These are phyloP conservation scores for Scheffersomyces stambukii DNA, from an alignment of 1,139 yeast genomes.

Conservation along the genomic window DNA sequence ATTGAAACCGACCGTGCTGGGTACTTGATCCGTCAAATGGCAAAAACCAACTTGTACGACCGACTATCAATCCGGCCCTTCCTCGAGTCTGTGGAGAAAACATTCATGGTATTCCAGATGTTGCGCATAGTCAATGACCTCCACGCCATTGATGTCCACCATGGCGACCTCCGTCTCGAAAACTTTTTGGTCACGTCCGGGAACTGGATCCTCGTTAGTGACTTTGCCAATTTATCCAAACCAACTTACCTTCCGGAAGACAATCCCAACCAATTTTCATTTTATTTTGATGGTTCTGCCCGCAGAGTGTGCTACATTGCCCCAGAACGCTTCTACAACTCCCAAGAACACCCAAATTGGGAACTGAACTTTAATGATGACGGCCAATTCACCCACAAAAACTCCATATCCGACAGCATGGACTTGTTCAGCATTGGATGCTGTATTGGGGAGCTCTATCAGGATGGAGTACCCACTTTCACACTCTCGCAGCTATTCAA, in stretches of 20 bases:
- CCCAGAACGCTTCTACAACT: conserved; percentile 76
- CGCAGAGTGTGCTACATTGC: conserved; percentile 88
- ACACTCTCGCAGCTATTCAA: conserved; percentile 83
- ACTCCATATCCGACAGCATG: conserved; percentile 58
- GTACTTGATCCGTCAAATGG: conserved; percentile 77
- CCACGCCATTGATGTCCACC: conserved; percentile 60
- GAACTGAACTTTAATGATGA: conserved; percentile 22
- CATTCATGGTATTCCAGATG: conserved; percentile 81
- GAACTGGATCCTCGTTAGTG: conserved; percentile 82
- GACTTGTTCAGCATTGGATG: conserved; percentile 92
- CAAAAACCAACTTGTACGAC: conserved; percentile 78
- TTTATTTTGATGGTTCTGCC: conserved; percentile 86
- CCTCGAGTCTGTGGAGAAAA: conserved; percentile 73
- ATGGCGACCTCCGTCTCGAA: conserved; percentile 91
- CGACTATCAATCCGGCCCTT: conserved; percentile 86
- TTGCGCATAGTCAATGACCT: conserved; percentile 57
- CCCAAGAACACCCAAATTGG: conserved; percentile 15
- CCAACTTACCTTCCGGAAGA: conserved; percentile 88
- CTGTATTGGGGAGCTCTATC: conserved; percentile 81
- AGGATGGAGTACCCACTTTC: conserved; percentile 84
- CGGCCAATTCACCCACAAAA: conserved; percentile 22
- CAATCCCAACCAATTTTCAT: conserved; percentile 91
- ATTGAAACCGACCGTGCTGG: conserved; percentile 92
- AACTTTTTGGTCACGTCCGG: conserved; percentile 83
- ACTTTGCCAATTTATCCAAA: conserved; percentile 72